Evolutionary conservation across 352 stramenopile species (phyloP), one percentile per base, ranked within the genome.

Genomic region (Phytophthora syringae): DNA sequence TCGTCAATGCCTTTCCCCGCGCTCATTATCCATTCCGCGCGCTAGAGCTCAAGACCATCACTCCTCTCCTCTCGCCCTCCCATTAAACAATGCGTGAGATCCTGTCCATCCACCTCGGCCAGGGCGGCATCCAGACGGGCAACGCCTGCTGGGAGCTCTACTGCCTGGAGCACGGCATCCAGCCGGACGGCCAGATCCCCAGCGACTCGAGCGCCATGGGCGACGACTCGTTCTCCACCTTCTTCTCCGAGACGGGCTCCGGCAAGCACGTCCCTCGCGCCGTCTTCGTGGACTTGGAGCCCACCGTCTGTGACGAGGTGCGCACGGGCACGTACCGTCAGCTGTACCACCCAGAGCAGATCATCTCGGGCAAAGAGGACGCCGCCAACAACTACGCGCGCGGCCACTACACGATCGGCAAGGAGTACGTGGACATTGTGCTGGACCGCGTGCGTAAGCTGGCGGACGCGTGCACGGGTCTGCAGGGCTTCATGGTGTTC

Each of bases 341-440:
- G 69, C 78, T 99, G 27, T 99, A 99, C 84, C 97, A 99, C 74
- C 97, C 97, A 16, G 97, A 99, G 70, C 96, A 99, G 79, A 98
- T 99, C 77, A 99, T 99, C 74, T 98, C 89, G 36, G 97, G 97
- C 75, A 99, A 99, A 84, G 96, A 99, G 76, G 96, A 98, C 74
- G 96, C 95, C 1, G 89, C 88, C 25, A 97, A 97, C 82, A 97
- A 93, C 75, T 93, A 91, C 42, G 96, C 95, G 51, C 94, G 94
- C 76, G 96, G 96, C 52, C 27, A 32, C 9, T 32, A 95, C 79
- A 96, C 86, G 34, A 94, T 94, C 61, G 85, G 92, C 43, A 97
- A 99, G 89, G 97, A 99, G 28, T 24, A 98, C 51, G 93, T 99
- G 16, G 97, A 99, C 75, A 64, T 95, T 16, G 95, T 99, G 45